Base-by-base conservation (phyloP, 2,329 filamentous ascomycete species). In the Cladobotryum protrusum region DNA sequence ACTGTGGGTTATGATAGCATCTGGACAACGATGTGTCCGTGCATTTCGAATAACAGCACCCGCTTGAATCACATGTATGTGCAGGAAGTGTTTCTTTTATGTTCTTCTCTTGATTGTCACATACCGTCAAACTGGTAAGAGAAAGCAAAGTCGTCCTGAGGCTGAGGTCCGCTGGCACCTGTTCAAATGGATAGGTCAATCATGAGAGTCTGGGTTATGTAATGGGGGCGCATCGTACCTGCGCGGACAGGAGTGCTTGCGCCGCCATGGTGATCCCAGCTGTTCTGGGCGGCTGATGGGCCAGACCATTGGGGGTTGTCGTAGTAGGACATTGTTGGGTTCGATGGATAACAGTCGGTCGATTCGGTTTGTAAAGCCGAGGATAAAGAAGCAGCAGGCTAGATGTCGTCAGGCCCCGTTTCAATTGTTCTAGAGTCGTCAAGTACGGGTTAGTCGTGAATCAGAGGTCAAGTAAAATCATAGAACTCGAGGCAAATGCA, bases 101-200 rank as follows among this genome's bases (percentile, higher is more conserved):
- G 4, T 37, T 37, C 35, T 37, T 39, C 13, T 41, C 17, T 29
- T 32, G 14, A 37, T 29, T 47, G 24, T 40, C 39, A 81, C 86
- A 68, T 85, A 93, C 88, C 88, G 74, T 95, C 90, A 69, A 95
- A 86, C 72, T 96, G 90, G 66, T 87, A 85, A 59, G 82, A 83
- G 67, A 95, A 96, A 52, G 90, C 89, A 63, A 81, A 78, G 54
- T 95, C 89, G 58, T 92, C 87, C 61, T 83, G 81, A 48, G 83
- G 80, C 57, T 82, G 82, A 45, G 86, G 84, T 51, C 86, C 90
- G 69, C 79, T 89, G 55, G 87, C 82, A 70, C 86, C 87, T 89
- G 68, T 56, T 61, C 35, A 33, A 41, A 42, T 45, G 43, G 29
- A 34, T 3, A n/a, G 9, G 48, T 56, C 44, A 35, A n/a, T 17